Evolutionary conservation across 2,329 filamentous ascomycete species (phyloP), one percentile per base, ranked within the genome.

Genomic region (Aureobasidium musti): DNA sequence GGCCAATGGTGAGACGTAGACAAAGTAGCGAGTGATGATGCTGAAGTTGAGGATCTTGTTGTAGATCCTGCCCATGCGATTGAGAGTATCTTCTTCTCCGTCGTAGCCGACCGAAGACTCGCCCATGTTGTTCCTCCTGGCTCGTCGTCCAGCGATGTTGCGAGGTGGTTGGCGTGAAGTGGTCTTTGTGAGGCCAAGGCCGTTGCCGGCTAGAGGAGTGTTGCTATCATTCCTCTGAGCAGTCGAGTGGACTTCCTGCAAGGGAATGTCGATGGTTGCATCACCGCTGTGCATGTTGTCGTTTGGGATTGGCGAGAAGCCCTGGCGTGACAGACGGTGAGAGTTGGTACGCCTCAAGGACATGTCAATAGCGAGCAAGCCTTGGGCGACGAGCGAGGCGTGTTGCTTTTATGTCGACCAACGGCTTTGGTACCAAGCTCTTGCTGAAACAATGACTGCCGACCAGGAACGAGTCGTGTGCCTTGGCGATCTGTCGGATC

Each of bases 31-130:
- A 56, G 86, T 88, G 71, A 89, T 71, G 68, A 88, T 82, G 65
- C 85, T 87, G 76, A 85, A 88, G 71, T 87, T 83, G 70, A 86
- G 77, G 64, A 89, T 81, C 72, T 84, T 84, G 72, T 81, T 80
- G 77, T 89, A 89, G 65, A 89, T 74, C 68, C 79, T 81, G 59
- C 86, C 87, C 80, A 88, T 84, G 57, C 79, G 79, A 49, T 82
- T 88, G 69, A 88, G 71, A 1, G 80, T 83, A 67, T 84, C 83
- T 70, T 86, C 83, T 63, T 85, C 83, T 3, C 77, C 79, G 63
- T 78, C 77, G 45, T 77, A 77, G 23, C 75, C 73, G 56, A 75
- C 73, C 66, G 45, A 67, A 54, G 74, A 71, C 63, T 74, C 73
- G 2, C 77, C 72, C 10, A 78, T 74, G 30, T 71, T 74, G 30